Evolutionary conservation across 129 eudicot species (phyloP), one percentile per base, ranked within the genome.

Genomic region (Apium graveolens): DNA sequence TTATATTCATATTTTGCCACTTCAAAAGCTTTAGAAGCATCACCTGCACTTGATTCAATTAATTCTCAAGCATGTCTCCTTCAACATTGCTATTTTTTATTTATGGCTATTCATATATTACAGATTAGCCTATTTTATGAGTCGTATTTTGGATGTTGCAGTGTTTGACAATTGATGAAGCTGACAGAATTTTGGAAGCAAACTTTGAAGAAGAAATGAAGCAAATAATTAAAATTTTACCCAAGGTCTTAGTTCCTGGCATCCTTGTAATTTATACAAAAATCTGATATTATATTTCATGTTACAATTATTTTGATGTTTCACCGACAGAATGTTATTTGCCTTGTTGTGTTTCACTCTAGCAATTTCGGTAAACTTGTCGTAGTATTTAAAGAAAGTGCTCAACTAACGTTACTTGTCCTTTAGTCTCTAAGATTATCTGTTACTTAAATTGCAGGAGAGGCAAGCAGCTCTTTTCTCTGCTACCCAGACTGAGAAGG

Each of bases 121-220:
- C 27, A 4, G 35, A 39, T 72, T 72, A 12, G 13, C 12, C 55
- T 10, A n/a, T 29, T 32, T 73, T 42, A 35, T 73, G 0, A 27
- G 0, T 26, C n/a, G n/a, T 35, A 2, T 75, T 35, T 73, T 70
- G 70, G 16, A 75, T 72, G 26, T 80, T 87, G 91, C 89, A 93
- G 98, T 89, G 90, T 73, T 87, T 91, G 70, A 82, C 88, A 48
- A 88, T 93, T 81, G 98, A 93, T 85, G 98, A 93, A 86, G 98
- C 98, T 83, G 98, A 93, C 74, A 80, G 98, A 80, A 91, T 93
- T 38, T 81, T 93, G 91, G 98, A 93, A 84, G 91, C 91, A 5
- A 93, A 93, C 76, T 93, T 91, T 79, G 98, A 91, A 78, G 97
- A 91, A 75, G 96, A 93, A 79, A 91, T 93, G 98, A 89, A 89